phyloP scores from a whole-genome alignment of 306 rosid species.

The Alnus glutinosa region DNA sequence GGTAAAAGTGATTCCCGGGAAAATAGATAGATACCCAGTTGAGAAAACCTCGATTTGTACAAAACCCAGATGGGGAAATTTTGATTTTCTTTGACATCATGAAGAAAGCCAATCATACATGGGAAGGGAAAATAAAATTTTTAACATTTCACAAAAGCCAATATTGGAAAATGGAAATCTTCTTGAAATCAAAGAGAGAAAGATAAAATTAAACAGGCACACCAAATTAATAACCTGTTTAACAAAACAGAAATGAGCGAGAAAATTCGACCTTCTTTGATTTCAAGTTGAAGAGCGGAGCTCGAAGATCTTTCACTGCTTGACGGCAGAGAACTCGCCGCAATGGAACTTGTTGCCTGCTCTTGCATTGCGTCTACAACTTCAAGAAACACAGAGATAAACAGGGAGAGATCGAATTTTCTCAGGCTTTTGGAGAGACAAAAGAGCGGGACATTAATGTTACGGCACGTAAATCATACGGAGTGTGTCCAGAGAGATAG shows the following conservation, averaged over 20 bases:
- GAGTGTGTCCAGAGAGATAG: neutral
- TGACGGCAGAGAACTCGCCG: conserved; percentile 60
- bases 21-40: neutral
- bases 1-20: neutral
- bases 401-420: neutral
- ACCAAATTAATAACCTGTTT: neutral
- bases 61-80: conserved; percentile 11
- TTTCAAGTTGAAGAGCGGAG: conserved; percentile 58
- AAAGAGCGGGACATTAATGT: conserved; percentile 40
- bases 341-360: conserved; percentile 51
- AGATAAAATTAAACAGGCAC: neutral
- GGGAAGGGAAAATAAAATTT: neutral
- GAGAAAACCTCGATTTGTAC: conserved; percentile 1
- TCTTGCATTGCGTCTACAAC: conserved; percentile 46
- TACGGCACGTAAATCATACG: conserved; percentile 4
- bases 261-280: conserved; percentile 18
- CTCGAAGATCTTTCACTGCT: conserved; percentile 73
- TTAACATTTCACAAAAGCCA: neutral
- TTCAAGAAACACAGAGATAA: conserved; percentile 1
- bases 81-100: neutral
- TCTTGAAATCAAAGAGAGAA: neutral
- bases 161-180: neutral
- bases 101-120: neutral
- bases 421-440: neutral
- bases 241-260: neutral